Evolutionary conservation across 2,329 filamentous ascomycete species (phyloP).

Genomic region (Sclerotinia glacialis): DNA sequence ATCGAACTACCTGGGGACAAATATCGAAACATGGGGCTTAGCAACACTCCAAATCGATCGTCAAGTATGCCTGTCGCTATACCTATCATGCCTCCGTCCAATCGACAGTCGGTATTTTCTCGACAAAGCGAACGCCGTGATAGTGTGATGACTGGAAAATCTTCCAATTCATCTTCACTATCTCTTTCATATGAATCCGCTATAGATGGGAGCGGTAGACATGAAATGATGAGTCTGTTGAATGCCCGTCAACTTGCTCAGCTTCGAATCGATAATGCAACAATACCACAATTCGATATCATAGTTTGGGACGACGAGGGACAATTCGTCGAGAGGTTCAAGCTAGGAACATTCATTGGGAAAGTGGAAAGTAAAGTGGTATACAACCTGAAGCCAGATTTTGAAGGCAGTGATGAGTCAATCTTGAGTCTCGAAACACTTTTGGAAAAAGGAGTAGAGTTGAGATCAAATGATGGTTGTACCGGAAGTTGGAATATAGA

Average conservation of each 20-base stretch:
- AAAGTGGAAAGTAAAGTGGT: constrained; percentile 55
- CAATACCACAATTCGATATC: constrained; percentile 55
- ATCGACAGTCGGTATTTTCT: constrained; percentile 21
- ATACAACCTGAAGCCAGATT: constrained; percentile 56
- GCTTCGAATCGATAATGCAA: constrained; percentile 58
- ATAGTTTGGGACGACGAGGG: constrained; percentile 49
- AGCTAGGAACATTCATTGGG: constrained; percentile 61
- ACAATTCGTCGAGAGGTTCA: constrained; percentile 52
- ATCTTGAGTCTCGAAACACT: constrained; percentile 54
- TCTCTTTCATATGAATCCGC: constrained; percentile 12
- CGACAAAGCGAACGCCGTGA: constrained; percentile 4
- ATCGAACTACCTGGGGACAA: constrained; percentile 36
- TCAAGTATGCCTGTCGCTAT: constrained; percentile 25
- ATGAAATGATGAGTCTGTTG: constrained; percentile 37
- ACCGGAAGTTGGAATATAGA: constrained; percentile 29
- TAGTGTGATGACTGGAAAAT: constrained; percentile 14
- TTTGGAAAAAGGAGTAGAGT: constrained; percentile 39
- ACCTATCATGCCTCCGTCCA: constrained; percentile 24
- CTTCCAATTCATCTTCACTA: constrained; percentile 4
- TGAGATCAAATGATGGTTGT: constrained; percentile 31
- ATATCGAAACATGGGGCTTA: constrained; percentile 31
- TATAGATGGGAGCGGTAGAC: constrained; percentile 21
- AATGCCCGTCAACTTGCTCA: constrained; percentile 62
- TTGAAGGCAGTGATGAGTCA: constrained; percentile 53
- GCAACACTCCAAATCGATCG: constrained; percentile 30